Percentiles rank a stretch among this genome's conserved stretches.
phyloP scores from a whole-genome alignment of 345 rosid genomes.

The Hypericum androsaemum region DNA sequence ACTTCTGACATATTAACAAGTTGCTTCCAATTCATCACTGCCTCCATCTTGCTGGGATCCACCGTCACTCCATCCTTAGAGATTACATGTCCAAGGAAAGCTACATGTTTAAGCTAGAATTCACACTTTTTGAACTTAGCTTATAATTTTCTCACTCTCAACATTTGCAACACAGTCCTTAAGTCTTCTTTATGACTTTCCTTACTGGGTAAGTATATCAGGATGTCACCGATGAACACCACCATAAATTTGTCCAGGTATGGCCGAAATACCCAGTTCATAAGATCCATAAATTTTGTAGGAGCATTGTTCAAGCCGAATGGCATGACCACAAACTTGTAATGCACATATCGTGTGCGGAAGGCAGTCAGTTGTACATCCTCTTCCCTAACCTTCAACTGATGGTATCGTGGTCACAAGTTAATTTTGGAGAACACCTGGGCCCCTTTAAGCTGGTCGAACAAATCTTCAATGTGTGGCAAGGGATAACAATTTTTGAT shows the following conservation, averaged over 20 bases:
- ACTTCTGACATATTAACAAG: background rate
- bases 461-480: too few species aligned
- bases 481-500: too few species aligned
- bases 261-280: background rate
- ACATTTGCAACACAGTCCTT: background rate
- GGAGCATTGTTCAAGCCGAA: background rate
- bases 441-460: too few species aligned
- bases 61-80: background rate
- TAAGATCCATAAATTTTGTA: background rate
- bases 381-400: too few species aligned
- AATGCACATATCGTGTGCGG: too few species aligned
- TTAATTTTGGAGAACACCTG: too few species aligned
- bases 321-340: too few species aligned
- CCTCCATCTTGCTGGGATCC: background rate
- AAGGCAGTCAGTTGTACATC: too few species aligned
- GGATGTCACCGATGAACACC: background rate
- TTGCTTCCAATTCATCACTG: background rate
- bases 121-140: conserved; percentile 1
- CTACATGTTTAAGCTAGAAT: background rate
- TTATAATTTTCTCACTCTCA: too few species aligned
- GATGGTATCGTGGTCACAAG: too few species aligned
- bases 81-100: background rate
- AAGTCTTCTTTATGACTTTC: background rate
- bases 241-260: background rate
- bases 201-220: background rate